A percentile compares a stretch with the other conserved stretches of the same genome.
These are phyloP conservation scores for Paecilomyces sp. DNA, from an alignment of 2,329 filamentous ascomycete species.

Conservation along the genomic window DNA sequence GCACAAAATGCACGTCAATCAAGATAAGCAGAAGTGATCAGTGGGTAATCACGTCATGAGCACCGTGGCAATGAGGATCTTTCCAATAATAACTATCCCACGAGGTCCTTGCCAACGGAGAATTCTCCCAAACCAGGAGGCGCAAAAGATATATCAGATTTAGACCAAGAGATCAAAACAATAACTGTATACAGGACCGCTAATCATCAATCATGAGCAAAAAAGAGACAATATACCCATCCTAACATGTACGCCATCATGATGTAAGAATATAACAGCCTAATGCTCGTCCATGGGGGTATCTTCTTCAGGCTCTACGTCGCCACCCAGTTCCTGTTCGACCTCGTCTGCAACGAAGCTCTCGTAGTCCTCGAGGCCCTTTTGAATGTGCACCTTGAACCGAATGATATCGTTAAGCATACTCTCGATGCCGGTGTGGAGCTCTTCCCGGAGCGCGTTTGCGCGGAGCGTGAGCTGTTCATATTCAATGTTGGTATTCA, in stretches of 20 bases:
- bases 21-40: background rate
- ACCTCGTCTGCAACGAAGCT: conserved; percentile 88
- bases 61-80: background rate
- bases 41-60: background rate
- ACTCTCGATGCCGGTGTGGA: conserved; percentile 94
- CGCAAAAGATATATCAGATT: background rate
- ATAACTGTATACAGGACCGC: background rate
- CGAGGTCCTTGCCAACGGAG: background rate
- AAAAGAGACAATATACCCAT: background rate
- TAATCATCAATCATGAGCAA: conserved; percentile 5
- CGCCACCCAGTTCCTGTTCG: conserved; percentile 70
- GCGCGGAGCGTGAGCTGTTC: conserved; percentile 84
- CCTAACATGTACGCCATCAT: background rate
- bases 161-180: background rate
- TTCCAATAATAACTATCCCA: background rate
- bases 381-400: conserved; percentile 96
- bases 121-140: background rate
- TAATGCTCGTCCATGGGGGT: conserved; percentile 7
- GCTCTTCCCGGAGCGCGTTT: conserved; percentile 80
- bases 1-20: background rate
- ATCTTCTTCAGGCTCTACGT: conserved; percentile 41
- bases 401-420: conserved; percentile 97
- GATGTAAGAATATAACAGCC: background rate
- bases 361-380: conserved; percentile 88
- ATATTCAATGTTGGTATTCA: conserved; percentile 94